Evolutionary conservation across 1,139 yeast genomes (phyloP).

Genomic region (Petasospora rhodanensis): DNA sequence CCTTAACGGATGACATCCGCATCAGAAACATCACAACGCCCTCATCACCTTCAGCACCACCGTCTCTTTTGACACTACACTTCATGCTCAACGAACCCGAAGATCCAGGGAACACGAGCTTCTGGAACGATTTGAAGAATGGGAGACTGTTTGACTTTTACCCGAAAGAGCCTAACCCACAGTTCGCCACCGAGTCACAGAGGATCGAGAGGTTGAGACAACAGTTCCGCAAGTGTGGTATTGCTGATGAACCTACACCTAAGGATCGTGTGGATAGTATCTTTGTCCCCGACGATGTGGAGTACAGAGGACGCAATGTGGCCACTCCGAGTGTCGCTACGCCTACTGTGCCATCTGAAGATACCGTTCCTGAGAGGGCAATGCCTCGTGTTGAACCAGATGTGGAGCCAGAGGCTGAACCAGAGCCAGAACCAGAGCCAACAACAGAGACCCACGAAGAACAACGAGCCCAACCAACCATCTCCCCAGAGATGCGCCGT

Average conservation of each 20-base stretch:
- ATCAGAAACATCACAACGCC: constrained; percentile 15
- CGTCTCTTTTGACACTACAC: constrained; percentile 21
- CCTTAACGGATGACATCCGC: constrained; percentile 17
- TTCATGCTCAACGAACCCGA: constrained; percentile 21
- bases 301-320: no score
- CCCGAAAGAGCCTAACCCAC: constrained; percentile 26
- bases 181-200: constrained; percentile 22
- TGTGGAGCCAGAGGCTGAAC: no score
- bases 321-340: no score
- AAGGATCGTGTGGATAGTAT: constrained; percentile 8
- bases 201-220: constrained; percentile 22
- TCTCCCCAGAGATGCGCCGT: not conserved
- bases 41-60: constrained; percentile 1
- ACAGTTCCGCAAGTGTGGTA: constrained; percentile 14
- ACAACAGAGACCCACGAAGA: not conserved
- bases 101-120: constrained; percentile 11
- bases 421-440: not conserved
- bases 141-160: constrained; percentile 26
- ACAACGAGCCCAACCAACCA: not conserved
- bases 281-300: constrained; percentile 8
- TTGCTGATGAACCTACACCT: constrained; percentile 8
- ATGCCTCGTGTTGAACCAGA: no score
- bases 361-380: no score
- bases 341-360: no score
- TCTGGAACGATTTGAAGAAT: constrained; percentile 25